phyloP scores from a whole-genome alignment of 164 flowering plant species.

The Aristolochia contorta region DNA sequence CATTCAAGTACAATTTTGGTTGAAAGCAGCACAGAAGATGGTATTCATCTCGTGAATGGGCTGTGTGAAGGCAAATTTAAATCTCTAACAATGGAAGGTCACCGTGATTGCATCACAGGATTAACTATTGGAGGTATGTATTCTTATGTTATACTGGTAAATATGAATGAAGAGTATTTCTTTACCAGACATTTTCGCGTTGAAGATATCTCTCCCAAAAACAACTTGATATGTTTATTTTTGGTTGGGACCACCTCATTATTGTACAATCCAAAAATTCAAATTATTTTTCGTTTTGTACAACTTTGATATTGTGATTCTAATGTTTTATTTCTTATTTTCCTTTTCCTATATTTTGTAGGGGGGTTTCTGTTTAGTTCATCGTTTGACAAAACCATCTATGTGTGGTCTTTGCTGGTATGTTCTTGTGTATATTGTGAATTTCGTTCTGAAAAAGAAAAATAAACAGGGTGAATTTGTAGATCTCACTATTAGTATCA shows the following conservation, averaged over 20 bases:
- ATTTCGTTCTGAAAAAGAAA: constrained; percentile 1
- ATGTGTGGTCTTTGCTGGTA: constrained; percentile 89
- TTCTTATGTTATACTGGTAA: background rate
- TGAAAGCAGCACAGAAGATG: constrained; percentile 11
- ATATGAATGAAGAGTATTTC: no score
- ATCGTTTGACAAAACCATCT: constrained; percentile 72
- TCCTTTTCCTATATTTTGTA: constrained; percentile 20
- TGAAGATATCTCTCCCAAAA: no score
- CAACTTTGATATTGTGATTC: background rate
- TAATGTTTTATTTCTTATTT: background rate
- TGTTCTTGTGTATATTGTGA: constrained; percentile 2
- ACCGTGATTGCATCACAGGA: constrained; percentile 70
- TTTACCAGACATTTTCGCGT: no score
- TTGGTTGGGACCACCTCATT: no score
- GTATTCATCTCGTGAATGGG: constrained; percentile 28
- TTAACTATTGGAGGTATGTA: constrained; percentile 75
- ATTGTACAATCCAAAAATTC: no score
- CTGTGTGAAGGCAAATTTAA: constrained; percentile 29
- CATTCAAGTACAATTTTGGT: background rate
- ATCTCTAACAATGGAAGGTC: constrained; percentile 49
- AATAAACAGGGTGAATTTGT: background rate
- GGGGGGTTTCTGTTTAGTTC: constrained; percentile 85
- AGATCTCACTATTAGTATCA: no score
- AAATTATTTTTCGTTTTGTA: background rate
- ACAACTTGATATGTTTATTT: no score